A percentile compares a stretch with the other conserved stretches of the same genome.
Evolutionary conservation across 495 filamentous ascomycete species (phyloP).

Genomic region (Friedmanniomyces simplex): DNA sequence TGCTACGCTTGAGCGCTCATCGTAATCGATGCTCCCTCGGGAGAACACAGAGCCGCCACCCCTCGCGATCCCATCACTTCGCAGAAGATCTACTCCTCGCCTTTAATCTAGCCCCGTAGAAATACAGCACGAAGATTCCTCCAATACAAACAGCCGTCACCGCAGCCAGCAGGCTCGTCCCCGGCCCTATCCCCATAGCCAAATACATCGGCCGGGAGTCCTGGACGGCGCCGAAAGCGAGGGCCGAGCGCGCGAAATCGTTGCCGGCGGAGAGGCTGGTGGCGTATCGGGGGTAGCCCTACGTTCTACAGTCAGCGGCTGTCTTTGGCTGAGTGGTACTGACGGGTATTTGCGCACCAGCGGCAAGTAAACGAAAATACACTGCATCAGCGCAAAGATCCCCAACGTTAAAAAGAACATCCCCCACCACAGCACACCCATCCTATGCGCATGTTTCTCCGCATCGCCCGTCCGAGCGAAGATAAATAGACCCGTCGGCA

Average conservation of each 20-base stretch:
- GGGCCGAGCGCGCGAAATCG: conserved; percentile 44
- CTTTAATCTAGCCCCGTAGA: conserved; percentile 43
- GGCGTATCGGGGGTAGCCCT: conserved; percentile 54
- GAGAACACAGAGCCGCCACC: too few species aligned
- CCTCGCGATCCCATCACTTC: too few species aligned
- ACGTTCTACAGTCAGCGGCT: too few species aligned
- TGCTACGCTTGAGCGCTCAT: too few species aligned
- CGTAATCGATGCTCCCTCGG: too few species aligned
- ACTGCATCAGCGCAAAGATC: conserved; percentile 48
- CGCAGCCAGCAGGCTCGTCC: conserved; percentile 46
- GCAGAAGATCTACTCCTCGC: conserved; percentile 37
- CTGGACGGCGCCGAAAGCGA: conserved; percentile 49
- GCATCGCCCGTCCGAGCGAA: conserved; percentile 51
- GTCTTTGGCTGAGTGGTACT: too few species aligned
- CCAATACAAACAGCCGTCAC: conserved; percentile 45
- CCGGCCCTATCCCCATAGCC: conserved; percentile 47
- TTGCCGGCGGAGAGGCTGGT: conserved; percentile 53
- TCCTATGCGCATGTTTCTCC: conserved; percentile 45
- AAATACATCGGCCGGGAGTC: conserved; percentile 48
- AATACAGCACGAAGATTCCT: conserved; percentile 47
- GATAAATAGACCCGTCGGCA: conserved; percentile 51
- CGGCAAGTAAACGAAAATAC: conserved; percentile 55
- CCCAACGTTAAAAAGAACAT: conserved; percentile 43
- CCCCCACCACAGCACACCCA: conserved; percentile 46
- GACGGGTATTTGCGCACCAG: too few species aligned